A percentile compares a stretch with the other conserved stretches of the same genome.
Evolutionary conservation across 257 asterid genomes (phyloP).

Genomic region (Solanum raphanifolium): DNA sequence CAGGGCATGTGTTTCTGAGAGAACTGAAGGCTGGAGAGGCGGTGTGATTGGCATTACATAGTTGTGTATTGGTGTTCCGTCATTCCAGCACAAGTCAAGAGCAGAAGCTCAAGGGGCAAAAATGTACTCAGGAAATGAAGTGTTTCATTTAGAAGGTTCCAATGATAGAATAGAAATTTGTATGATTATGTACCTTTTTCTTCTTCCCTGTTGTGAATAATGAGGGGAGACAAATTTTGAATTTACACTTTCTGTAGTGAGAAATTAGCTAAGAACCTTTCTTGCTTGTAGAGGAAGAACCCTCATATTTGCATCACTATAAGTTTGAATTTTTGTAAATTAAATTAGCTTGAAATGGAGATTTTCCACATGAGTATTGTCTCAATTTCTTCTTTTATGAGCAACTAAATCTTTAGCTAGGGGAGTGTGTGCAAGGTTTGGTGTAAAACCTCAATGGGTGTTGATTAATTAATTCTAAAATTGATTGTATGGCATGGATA

Average conservation of each 20-base stretch:
- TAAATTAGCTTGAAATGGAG: neutral
- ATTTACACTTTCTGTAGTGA: too few species aligned
- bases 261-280: too few species aligned
- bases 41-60: neutral
- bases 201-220: neutral
- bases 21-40: neutral
- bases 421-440: neutral
- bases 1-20: too few species aligned
- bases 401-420: neutral
- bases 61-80: neutral
- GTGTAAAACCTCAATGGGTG: too few species aligned
- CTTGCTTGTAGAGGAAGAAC: neutral
- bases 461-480: neutral
- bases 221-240: neutral
- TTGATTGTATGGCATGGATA: neutral
- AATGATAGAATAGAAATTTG: too few species aligned
- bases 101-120: neutral
- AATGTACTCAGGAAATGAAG: too few species aligned
- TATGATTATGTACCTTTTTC: neutral
- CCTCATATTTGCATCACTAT: neutral
- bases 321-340: too few species aligned
- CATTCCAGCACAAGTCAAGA: neutral
- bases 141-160: neutral
- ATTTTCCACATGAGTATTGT: neutral
- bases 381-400: neutral